phyloP scores from a whole-genome alignment of 805 yeast species.

The Blastobotrys mokoenaii region DNA sequence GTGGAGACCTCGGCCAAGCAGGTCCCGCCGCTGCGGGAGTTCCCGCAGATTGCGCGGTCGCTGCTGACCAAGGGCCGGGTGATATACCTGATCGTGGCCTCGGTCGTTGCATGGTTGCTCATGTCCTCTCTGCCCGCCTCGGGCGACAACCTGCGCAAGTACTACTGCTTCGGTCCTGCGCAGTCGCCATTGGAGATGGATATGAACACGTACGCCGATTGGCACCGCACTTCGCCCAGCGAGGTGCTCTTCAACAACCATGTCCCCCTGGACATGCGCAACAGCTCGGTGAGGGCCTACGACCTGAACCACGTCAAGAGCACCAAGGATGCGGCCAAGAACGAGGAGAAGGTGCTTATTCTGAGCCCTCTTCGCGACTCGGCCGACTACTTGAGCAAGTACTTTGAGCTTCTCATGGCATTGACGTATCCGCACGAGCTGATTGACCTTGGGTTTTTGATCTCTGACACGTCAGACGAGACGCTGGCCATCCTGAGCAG shows the following conservation, averaged over 20 bases:
- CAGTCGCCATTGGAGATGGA: conserved; percentile 19
- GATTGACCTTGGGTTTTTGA: conserved; percentile 66
- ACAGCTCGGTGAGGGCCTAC: conserved; percentile 6
- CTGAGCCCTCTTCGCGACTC: conserved; percentile 77
- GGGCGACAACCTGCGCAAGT: conserved; percentile 8
- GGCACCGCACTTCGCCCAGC: conserved; percentile 17
- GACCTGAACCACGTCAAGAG: conserved; percentile 18
- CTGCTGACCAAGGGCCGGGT: neutral
- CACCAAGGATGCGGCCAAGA: conserved; percentile 12
- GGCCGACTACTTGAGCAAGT: conserved; percentile 66
- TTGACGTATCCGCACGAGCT: conserved; percentile 74
- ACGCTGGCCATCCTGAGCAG: conserved; percentile 63
- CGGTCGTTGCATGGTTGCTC: conserved; percentile 4
- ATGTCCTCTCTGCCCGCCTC: conserved; percentile 7
- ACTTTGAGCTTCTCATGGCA: conserved; percentile 80
- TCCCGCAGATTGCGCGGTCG: neutral
- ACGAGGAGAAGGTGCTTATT: conserved; percentile 56
- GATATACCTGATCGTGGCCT: conserved; percentile 4
- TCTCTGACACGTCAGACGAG: conserved; percentile 70
- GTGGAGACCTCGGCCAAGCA: neutral
- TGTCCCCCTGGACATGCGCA: conserved; percentile 6
- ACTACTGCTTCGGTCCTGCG: conserved; percentile 21
- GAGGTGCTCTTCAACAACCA: conserved; percentile 17
- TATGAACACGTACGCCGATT: conserved; percentile 16
- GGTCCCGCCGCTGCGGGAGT: neutral